phyloP scores from a whole-genome alignment of 1,284 basidiomycete genomes.

The Ceratobasidium sp. region DNA sequence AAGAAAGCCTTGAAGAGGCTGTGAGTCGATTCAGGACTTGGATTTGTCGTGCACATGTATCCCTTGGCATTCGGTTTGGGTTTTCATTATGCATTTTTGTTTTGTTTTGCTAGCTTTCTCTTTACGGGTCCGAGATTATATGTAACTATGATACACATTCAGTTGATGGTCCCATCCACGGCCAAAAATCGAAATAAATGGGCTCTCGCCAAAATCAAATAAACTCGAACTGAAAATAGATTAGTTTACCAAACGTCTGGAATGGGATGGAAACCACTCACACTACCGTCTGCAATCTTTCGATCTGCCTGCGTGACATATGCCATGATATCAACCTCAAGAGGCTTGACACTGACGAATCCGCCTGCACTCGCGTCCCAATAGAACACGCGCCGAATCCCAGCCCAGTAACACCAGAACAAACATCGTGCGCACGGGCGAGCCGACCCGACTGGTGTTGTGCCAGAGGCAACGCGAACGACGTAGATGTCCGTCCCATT shows the following conservation, averaged over 20 bases:
- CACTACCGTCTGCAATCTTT: not conserved
- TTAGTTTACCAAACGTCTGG: not conserved
- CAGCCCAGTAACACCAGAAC: constrained; percentile 65
- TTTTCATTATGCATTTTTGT: constrained; percentile 31
- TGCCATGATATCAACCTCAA: not conserved
- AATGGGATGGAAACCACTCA: not conserved
- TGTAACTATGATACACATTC: constrained; percentile 13
- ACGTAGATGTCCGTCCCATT: constrained; percentile 66
- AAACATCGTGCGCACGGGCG: constrained; percentile 64
- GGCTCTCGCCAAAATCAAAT: not conserved
- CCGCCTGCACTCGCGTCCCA: constrained; percentile 48
- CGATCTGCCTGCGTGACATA: constrained; percentile 18
- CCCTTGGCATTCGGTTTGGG: not conserved
- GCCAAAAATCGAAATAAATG: no score
- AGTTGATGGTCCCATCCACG: not conserved
- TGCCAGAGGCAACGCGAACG: constrained; percentile 51
- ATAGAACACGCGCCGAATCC: constrained; percentile 64
- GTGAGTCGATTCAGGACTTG: constrained; percentile 48
- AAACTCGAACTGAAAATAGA: not conserved
- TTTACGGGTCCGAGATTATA: not conserved
- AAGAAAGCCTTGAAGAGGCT: constrained; percentile 84
- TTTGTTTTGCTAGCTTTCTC: constrained; percentile 26
- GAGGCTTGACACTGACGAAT: constrained; percentile 7
- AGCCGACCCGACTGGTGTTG: constrained; percentile 52
- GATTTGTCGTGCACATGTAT: not conserved